Evolutionary conservation across 192 early-diverging fungal species (phyloP), one percentile per base, ranked within the genome.

Genomic region (Gonapodya prolifera): DNA sequence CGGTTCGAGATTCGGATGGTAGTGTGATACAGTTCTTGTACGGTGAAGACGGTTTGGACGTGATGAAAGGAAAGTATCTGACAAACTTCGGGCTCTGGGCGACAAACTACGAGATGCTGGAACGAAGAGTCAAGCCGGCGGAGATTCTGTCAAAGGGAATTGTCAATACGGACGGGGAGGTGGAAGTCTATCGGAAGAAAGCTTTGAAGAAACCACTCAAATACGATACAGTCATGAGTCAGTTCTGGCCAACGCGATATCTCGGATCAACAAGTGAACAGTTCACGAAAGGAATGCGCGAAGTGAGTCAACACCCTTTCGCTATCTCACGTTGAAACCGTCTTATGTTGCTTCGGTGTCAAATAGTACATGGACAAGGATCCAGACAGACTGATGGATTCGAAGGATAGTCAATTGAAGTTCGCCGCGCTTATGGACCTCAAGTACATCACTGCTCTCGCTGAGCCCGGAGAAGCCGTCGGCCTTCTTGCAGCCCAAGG

Each of bases 11-110:
- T 79, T 71, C 87, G 23, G 96, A 98, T 83, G 98, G 98, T 1
- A 94, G 93, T 29, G 88, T 99, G 16, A 81, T 99, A 2, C 96
- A 99, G 86, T 99, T 99, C 91, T 93, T 92, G 76, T 99, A 99
- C 80, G 98, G 98, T 78, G 97, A 99, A 87, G 98, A 99, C 77
- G 92, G 93, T 8, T 84, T 99, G 16, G 98, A 99, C 84, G 94
- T 98, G 79, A 90, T 91, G 79, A 98, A 98, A 83, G 91, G 94
- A 77, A 96, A 94, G 82, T 91, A 94, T 70, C 87, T 99, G 77
- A 83, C 83, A 69, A 86, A 98, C 82, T 97, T 98, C 81, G 93
- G 93, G 82, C 97, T 99, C 84, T 94, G 91, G 78, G 95, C 96
- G 0, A 86, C 92, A 80, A 99, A 99, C 83, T 94, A 92, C 81